These are phyloP conservation scores for Podospora appendiculata DNA, from an alignment of 495 filamentous ascomycete species.

Conservation along the genomic window DNA sequence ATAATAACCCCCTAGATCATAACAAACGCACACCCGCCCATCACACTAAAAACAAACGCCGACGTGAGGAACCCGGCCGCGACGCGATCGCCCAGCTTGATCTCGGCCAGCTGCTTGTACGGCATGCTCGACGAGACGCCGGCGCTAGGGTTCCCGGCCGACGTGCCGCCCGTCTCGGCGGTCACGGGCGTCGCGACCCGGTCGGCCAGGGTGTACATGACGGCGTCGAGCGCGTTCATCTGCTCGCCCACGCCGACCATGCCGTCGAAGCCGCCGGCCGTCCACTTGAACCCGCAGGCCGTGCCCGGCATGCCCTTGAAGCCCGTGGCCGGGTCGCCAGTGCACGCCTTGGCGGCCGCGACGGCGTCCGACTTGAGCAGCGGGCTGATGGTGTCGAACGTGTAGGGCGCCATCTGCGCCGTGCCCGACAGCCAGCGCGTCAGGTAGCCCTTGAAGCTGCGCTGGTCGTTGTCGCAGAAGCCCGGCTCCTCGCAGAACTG, in stretches of 20 bases:
- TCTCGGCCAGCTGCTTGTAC: constrained; percentile 20
- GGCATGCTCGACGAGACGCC: constrained; percentile 29
- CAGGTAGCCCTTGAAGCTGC: constrained; percentile 69
- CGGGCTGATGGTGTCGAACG: constrained; percentile 45
- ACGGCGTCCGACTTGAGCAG: constrained; percentile 49
- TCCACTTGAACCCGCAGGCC: constrained; percentile 48
- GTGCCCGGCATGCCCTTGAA: constrained; percentile 40
- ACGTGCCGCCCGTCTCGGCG: constrained; percentile 54
- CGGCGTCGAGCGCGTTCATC: constrained; percentile 60
- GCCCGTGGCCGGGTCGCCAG: constrained; percentile 42
- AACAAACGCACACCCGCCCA: constrained; percentile 39
- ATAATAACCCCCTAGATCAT: constrained; percentile 16
- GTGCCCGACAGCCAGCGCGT: constrained; percentile 61
- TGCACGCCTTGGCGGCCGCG: constrained; percentile 57
- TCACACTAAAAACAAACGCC: constrained; percentile 46
- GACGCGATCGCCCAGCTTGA: constrained; percentile 51
- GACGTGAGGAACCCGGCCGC: constrained; percentile 61
- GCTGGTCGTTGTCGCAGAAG: constrained; percentile 64
- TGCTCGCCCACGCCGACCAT: constrained; percentile 58
- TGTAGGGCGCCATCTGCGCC: constrained; percentile 59
- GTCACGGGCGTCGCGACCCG: constrained; percentile 44
- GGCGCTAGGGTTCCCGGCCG: constrained; percentile 51
- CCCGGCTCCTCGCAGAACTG: constrained; percentile 58
- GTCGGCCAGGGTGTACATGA: constrained; percentile 55
- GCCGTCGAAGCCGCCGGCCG: constrained; percentile 28